phyloP scores from a whole-genome alignment of 768 basidiomycete species.

The Hemileccinum rubropunctum region DNA sequence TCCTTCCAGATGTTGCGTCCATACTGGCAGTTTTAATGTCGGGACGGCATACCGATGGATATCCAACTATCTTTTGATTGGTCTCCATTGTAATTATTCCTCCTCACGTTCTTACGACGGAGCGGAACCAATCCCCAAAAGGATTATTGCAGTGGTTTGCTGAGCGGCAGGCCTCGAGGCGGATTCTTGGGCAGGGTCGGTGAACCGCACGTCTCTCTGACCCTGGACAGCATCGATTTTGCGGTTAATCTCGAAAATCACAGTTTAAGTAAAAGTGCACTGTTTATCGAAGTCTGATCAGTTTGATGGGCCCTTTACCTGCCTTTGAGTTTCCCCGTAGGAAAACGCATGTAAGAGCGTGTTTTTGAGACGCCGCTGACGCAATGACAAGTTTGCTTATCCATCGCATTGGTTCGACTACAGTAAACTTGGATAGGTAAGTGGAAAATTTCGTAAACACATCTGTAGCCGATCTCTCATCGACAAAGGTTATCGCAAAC shows the following conservation, averaged over 20 bases:
- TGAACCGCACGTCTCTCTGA: neutral
- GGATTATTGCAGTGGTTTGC: neutral
- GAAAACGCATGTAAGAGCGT: conserved; percentile 15
- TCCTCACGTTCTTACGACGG: conserved; percentile 5
- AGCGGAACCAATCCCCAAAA: conserved; percentile 14
- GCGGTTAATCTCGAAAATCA: conserved; percentile 27
- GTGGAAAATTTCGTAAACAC: conserved; percentile 18
- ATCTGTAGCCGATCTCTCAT: conserved; percentile 19
- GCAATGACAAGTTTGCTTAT: conserved; percentile 6
- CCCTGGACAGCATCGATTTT: conserved; percentile 1
- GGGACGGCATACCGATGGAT: conserved; percentile 24
- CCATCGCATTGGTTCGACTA: conserved; percentile 9
- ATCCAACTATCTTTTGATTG: conserved; percentile 2
- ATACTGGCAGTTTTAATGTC: conserved; percentile 12
- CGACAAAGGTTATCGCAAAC: conserved; percentile 38
- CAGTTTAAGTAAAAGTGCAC: conserved; percentile 13
- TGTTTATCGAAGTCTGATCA: conserved; percentile 7
- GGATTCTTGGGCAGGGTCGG: no score
- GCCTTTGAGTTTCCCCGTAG: conserved; percentile 10
- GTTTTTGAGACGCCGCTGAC: conserved; percentile 12
- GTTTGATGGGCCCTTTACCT: conserved; percentile 22
- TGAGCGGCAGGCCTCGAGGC: neutral
- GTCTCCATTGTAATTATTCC: conserved; percentile 1
- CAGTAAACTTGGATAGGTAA: conserved; percentile 8
- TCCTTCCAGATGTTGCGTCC: conserved; percentile 10